A percentile compares a stretch with the other conserved stretches of the same genome.
These are phyloP conservation scores for Fusarium buxicola DNA, from an alignment of 2,329 filamentous ascomycete genomes.

Conservation along the genomic window DNA sequence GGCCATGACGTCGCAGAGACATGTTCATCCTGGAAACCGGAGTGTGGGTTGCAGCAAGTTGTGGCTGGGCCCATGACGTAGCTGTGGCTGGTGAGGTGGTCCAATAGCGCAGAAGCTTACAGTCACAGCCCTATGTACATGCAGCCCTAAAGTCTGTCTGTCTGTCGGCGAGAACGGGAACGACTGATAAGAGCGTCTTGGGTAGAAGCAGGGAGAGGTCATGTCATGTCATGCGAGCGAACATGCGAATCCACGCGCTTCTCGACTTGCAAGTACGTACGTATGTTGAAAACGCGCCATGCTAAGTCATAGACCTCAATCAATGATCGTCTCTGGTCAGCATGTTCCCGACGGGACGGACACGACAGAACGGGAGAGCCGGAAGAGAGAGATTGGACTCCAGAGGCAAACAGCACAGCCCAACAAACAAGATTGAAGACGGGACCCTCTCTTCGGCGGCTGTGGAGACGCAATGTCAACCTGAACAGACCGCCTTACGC, in stretches of 20 bases:
- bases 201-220: too few relatives aligned
- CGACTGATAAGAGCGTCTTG: too few relatives aligned
- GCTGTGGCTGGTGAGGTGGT: constrained; percentile 24
- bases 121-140: constrained; percentile 22
- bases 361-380: background rate
- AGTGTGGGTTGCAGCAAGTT: background rate
- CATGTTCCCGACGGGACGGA: background rate
- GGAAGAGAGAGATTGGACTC: background rate
- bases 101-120: constrained; percentile 3
- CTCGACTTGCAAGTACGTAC: too few relatives aligned
- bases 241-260: too few relatives aligned
- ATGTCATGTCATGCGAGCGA: too few relatives aligned
- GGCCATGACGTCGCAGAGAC: constrained; percentile 31
- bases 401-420: background rate
- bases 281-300: constrained; percentile 16
- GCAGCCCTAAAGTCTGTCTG: background rate
- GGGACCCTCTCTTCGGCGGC: too few relatives aligned
- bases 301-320: constrained; percentile 7
- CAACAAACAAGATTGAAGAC: constrained; percentile 8
- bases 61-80: constrained; percentile 30
- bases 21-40: constrained; percentile 20
- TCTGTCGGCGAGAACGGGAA: too few relatives aligned
- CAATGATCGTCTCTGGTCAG: too few relatives aligned
- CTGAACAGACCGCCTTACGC: background rate
- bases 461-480: constrained; percentile 8